phyloP scores from a whole-genome alignment of 1,139 yeast species.

The Geotrichum restrictum region DNA sequence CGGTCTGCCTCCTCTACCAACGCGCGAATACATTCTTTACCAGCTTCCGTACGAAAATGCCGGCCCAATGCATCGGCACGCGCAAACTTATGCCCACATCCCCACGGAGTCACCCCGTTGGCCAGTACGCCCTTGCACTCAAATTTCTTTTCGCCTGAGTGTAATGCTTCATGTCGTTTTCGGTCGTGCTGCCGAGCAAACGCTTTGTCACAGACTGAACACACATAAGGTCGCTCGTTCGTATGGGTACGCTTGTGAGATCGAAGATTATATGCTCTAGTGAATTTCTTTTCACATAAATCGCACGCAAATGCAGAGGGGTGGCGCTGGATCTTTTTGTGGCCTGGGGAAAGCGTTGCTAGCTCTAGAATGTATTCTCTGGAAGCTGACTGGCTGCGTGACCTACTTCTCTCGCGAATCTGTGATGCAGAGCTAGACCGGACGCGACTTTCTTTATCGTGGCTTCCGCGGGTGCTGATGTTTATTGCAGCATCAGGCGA shows the following conservation, averaged over 20 bases:
- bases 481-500: slow-evolving; percentile 12
- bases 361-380: slow-evolving; percentile 39
- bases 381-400: slow-evolving; percentile 28
- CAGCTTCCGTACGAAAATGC: slow-evolving; percentile 92
- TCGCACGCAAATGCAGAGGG: slow-evolving; percentile 81
- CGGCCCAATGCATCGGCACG: slow-evolving; percentile 92
- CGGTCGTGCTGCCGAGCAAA: slow-evolving; percentile 95
- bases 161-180: slow-evolving; percentile 89
- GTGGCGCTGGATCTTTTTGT: slow-evolving; percentile 64
- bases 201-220: slow-evolving; percentile 85
- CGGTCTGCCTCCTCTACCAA: slow-evolving; percentile 63
- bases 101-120: slow-evolving; percentile 65
- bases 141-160: slow-evolving; percentile 83
- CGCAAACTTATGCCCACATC: slow-evolving; percentile 91
- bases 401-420: slow-evolving; percentile 24
- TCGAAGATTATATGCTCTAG: slow-evolving; percentile 87
- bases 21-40: slow-evolving; percentile 74
- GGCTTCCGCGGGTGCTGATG: slow-evolving; percentile 9
- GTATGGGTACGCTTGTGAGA: slow-evolving; percentile 92
- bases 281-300: slow-evolving; percentile 78
- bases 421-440: slow-evolving; percentile 16
- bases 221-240: slow-evolving; percentile 84
- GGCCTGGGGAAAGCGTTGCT: slow-evolving; percentile 35
- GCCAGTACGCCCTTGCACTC: slow-evolving; percentile 73
- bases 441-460: slow-evolving; percentile 8